Percentiles rank a stretch among this genome's conserved stretches.
These are phyloP conservation scores for Agaricus subrufescens DNA, from an alignment of 768 basidiomycete genomes.

Conservation along the genomic window DNA sequence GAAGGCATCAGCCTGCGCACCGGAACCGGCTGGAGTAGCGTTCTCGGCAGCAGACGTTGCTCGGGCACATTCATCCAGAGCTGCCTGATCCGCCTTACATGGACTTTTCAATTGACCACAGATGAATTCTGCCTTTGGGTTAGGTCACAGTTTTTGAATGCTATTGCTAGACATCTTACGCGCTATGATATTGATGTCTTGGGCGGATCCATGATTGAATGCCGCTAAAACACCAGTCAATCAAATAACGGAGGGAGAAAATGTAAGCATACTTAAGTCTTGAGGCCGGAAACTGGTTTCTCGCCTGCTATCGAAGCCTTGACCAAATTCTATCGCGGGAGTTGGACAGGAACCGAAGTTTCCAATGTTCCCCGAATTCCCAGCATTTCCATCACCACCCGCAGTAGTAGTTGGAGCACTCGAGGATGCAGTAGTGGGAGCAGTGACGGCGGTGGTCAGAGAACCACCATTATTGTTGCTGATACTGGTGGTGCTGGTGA, in stretches of 20 bases:
- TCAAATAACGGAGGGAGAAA: not conserved
- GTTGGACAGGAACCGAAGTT: constrained; percentile 50
- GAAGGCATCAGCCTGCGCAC: constrained; percentile 59
- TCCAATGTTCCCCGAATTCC: constrained; percentile 22
- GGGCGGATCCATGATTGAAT: constrained; percentile 56
- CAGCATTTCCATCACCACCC: too few species aligned
- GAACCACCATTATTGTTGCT: constrained; percentile 7
- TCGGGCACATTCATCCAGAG: constrained; percentile 41
- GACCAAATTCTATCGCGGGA: constrained; percentile 51
- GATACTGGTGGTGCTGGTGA: constrained; percentile 10
- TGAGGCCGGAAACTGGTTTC: constrained; percentile 53
- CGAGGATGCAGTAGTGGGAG: constrained; percentile 16
- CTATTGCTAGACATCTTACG: constrained; percentile 21
- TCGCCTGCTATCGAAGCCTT: constrained; percentile 48
- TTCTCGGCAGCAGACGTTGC: constrained; percentile 36
- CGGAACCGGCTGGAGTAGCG: constrained; percentile 35
- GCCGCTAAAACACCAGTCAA: constrained; percentile 24
- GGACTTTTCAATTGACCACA: constrained; percentile 51
- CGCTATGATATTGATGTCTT: constrained; percentile 55
- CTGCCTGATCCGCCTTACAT: constrained; percentile 50
- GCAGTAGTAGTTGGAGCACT: constrained; percentile 16
- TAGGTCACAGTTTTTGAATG: not conserved
- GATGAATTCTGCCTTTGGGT: constrained; percentile 31
- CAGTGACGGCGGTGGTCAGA: constrained; percentile 11
- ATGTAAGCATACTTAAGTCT: constrained; percentile 31